A percentile compares a stretch with the other conserved stretches of the same genome.
Conservation (phyloP, 2,329 filamentous ascomycete genomes). For the Tolypocladium ovalisporum region DNA sequence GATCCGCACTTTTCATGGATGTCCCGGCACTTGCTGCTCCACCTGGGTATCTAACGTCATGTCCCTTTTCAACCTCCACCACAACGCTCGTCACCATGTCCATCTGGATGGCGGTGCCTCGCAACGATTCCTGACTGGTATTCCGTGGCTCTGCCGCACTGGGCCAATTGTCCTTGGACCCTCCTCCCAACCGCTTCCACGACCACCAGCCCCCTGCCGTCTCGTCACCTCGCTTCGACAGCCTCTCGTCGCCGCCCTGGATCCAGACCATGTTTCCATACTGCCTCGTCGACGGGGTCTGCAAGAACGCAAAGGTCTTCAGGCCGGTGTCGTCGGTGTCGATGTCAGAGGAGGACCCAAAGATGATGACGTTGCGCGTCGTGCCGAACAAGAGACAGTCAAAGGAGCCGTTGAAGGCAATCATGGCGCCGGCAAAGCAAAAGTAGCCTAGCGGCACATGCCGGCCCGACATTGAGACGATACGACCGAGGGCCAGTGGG, state of each 20-base stretch:
- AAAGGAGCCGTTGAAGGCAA: conserved; percentile 44
- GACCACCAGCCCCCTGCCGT: conserved; percentile 16
- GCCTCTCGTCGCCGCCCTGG: conserved; percentile 15
- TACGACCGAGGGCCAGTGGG: conserved; percentile 53
- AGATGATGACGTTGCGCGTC: conserved; percentile 42
- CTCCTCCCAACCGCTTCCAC: conserved; percentile 8
- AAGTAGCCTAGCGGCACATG: conserved; percentile 42
- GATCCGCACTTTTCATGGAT: conserved; percentile 16
- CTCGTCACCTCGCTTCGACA: conserved; percentile 1
- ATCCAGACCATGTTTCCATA: conserved; percentile 32
- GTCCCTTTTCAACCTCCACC: conserved; percentile 23
- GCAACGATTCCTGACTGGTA: conserved; percentile 20
- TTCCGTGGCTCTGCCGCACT: conserved; percentile 3
- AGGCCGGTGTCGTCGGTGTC: conserved; percentile 35
- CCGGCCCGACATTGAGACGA: conserved; percentile 48
- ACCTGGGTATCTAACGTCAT: conserved; percentile 14
- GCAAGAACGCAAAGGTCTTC: conserved; percentile 39
- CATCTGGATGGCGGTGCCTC: conserved; percentile 29
- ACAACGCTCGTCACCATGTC: conserved; percentile 31
- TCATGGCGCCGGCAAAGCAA: conserved; percentile 47
- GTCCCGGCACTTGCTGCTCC: conserved; percentile 11
- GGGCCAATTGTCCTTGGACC: conserved; percentile 4
- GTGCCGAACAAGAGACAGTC: conserved; percentile 43
- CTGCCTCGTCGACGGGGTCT: conserved; percentile 22
- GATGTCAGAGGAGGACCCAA: conserved; percentile 23